A percentile compares a stretch with the other conserved stretches of the same genome.
Conservation (phyloP, 768 basidiomycete species). For the Rhodosporidiobolus odoratus region DNA sequence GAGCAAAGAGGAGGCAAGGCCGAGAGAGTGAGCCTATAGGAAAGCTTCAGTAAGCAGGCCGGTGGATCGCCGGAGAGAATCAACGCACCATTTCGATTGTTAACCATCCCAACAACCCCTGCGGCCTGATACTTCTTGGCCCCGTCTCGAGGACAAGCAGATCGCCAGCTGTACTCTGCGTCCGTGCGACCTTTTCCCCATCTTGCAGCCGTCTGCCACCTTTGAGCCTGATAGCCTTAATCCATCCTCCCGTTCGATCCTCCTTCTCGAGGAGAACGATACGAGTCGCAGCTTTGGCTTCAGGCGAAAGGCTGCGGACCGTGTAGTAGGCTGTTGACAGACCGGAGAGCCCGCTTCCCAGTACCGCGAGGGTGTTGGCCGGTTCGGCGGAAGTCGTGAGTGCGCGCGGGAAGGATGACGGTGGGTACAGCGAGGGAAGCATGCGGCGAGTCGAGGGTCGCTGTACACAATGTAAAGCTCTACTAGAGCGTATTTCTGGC, state of each 20-base stretch:
- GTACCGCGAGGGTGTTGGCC: constrained; percentile 52
- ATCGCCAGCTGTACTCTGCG: constrained; percentile 37
- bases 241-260: constrained; percentile 76
- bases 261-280: constrained; percentile 69
- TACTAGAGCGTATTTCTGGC: background rate
- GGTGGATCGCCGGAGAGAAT: background rate
- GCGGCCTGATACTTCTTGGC: constrained; percentile 77
- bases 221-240: constrained; percentile 55
- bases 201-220: constrained; percentile 20
- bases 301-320: constrained; percentile 54
- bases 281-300: constrained; percentile 49
- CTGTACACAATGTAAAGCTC: background rate
- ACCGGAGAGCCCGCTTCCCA: constrained; percentile 78
- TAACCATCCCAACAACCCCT: constrained; percentile 55
- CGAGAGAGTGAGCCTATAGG: constrained; percentile 68
- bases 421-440: background rate
- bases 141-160: constrained; percentile 71
- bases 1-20: constrained; percentile 58
- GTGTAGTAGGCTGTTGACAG: constrained; percentile 76
- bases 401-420: background rate
- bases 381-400: background rate
- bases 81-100: constrained; percentile 71
- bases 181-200: constrained; percentile 39
- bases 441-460: background rate
- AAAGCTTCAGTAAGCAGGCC: constrained; percentile 4